Percentiles rank a stretch among this genome's conserved stretches.
Conservation (phyloP, 176 grass and related monocot genomes). For the Bromus sterilis region DNA sequence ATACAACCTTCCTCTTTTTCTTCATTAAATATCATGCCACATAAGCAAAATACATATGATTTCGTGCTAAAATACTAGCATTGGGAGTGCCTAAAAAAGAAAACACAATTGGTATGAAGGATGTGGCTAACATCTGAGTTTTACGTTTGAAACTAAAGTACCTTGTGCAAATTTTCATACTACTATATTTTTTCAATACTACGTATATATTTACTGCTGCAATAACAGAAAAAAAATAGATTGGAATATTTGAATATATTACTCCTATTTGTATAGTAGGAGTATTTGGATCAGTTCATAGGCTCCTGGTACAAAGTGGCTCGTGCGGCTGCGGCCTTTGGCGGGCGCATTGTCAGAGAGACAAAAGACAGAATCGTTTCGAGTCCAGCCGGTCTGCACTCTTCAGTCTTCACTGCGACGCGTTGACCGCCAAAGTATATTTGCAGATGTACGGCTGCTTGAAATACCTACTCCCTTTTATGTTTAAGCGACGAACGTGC, state of each 20-base stretch:
- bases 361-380: not conserved
- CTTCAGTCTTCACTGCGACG: not conserved
- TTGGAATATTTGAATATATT: too few relatives aligned
- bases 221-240: too few relatives aligned
- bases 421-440: not conserved
- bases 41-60: too few relatives aligned
- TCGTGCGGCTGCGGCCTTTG: not conserved
- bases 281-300: not conserved
- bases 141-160: not conserved
- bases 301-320: not conserved
- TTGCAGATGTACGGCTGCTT: not conserved
- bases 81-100: too few relatives aligned
- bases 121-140: not conserved
- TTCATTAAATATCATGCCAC: too few relatives aligned
- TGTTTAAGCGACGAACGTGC: not conserved
- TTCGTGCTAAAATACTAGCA: too few relatives aligned
- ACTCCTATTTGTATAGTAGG: too few relatives aligned
- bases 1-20: too few relatives aligned
- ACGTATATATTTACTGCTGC: too few relatives aligned
- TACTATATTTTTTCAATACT: too few relatives aligned
- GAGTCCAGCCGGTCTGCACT: not conserved
- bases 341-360: not conserved
- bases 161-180: not conserved
- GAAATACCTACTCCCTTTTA: not conserved
- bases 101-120: too few relatives aligned